Base-by-base conservation (phyloP, 768 basidiomycete species). In the Podaxis sp. region DNA sequence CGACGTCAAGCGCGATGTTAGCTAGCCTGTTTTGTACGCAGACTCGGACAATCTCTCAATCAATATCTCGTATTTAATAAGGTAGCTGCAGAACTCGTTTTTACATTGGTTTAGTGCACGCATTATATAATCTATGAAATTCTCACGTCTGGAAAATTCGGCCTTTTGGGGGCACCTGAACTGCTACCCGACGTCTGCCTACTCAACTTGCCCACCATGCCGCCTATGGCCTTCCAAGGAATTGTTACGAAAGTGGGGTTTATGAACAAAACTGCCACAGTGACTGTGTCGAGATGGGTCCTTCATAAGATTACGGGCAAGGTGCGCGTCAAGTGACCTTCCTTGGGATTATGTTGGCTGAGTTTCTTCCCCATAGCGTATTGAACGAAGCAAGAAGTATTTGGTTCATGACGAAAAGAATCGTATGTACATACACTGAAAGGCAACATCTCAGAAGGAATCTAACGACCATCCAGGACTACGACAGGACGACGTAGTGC, bases 211-310 rank as follows among this genome's bases (percentile, higher is more conserved):
- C 62, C 39, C 57, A 71, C 61, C 58, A 93, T 93, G 91, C 88
- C 90, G 39, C 91, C 92, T 28, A 87, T 93, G 85, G 76, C 86
- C 15, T 83, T 94, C 66, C 80, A 80, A 24, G 92, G 92, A 17
- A 68, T 86, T 42, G 93, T 94, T 19, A 89, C 90, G 36, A 93
- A 91, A 73, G 88, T 84, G 22, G 92, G 93, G 8, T 84, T 80
- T 67, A 94, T 94, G 92, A 80, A 87, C 59, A 93, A 93, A 72
- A 94, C 92, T 0, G 92, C 83, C 13, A 94, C 93, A 0, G 92
- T 94, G 53, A 87, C 89, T 0, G 91, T 94, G 7, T 86, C 88
- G 24, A 84, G 92, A 61, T 85, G 81, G 79, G 80, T 89, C 42
- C 74, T 84, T n/a, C 91, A 94, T 69, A 83, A 84, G 64, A 69